phyloP scores from a whole-genome alignment of 768 basidiomycete species.

The Dentipellis sp. region DNA sequence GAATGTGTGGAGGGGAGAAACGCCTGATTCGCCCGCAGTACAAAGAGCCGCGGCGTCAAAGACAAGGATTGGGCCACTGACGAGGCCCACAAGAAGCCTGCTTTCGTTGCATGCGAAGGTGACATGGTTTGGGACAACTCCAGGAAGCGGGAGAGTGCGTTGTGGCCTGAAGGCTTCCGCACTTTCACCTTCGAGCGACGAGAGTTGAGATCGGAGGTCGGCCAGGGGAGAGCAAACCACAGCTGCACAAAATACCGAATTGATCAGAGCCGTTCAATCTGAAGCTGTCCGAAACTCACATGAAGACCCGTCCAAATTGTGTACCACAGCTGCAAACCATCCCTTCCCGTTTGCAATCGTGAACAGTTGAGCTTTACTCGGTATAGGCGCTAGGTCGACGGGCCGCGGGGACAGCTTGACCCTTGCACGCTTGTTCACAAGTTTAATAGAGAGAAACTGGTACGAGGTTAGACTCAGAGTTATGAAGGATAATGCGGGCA shows the following conservation, averaged over 20 bases:
- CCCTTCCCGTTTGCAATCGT: slow-evolving; percentile 49
- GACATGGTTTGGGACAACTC: slow-evolving; percentile 42
- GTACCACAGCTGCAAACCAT: slow-evolving; percentile 61
- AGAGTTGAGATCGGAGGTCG: slow-evolving; percentile 48
- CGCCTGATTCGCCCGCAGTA: slow-evolving; percentile 30
- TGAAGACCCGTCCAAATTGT: slow-evolving; percentile 18
- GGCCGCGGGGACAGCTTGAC: slow-evolving; percentile 48
- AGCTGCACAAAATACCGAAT: slow-evolving; percentile 26
- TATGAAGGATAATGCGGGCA: not conserved
- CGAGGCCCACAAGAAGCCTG: slow-evolving; percentile 48
- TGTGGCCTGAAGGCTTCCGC: slow-evolving; percentile 39
- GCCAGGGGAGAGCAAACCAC: slow-evolving; percentile 52
- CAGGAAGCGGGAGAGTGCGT: slow-evolving; percentile 35
- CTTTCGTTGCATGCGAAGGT: slow-evolving; percentile 52
- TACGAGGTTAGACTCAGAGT: not conserved
- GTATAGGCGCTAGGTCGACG: slow-evolving; percentile 31
- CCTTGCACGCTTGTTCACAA: slow-evolving; percentile 54
- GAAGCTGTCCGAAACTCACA: not conserved
- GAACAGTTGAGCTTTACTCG: slow-evolving; percentile 44
- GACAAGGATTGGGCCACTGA: slow-evolving; percentile 48
- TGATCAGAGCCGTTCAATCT: not conserved
- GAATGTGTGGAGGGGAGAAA: slow-evolving; percentile 42
- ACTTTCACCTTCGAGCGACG: slow-evolving; percentile 29
- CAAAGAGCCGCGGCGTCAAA: slow-evolving; percentile 50
- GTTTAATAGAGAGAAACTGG: slow-evolving; percentile 29